Evolutionary conservation across 2,329 filamentous ascomycete species (phyloP), one percentile per base, ranked within the genome.

Genomic region (Lasiodiplodia sp.): DNA sequence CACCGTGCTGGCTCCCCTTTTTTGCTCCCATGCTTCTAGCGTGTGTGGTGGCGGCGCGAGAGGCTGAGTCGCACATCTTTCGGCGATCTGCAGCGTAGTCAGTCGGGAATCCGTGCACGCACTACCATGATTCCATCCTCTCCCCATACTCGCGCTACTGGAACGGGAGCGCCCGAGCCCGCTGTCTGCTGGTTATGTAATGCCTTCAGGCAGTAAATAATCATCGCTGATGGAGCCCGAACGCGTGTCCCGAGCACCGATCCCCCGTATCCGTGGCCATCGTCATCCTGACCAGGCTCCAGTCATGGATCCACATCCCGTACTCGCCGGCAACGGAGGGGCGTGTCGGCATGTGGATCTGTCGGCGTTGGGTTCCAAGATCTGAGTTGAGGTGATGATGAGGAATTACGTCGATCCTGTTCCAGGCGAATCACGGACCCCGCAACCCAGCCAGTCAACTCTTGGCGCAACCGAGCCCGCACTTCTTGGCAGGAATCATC

Each of bases 61-160:
- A 8, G 38, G 57, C 38, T 12, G 23, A 25, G 12, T 47, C 57
- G 57, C 23, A 25, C 58, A 31, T 31, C 40, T 31, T 44, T 28
- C 40, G 25, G 38, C 47, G 58, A 49, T 62, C 56, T 62, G 58
- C 58, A 34, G 57, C 23, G n/a, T 60, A 47, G 57, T 60, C 56
- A 60, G 57, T 11, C 23, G 21, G 21, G 34, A 47, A 44, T 60
- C 57, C 57, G 57, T 60, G 57, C 57, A 21, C 38, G 14, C 4
- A 10, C 57, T 60, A 47, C 25, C 57, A 60, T 62, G 57, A 62
- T 12, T 49, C 57, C 57, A 62, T 62, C 58, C 58, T 62, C 58
- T 49, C 58, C 58, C 58, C 58, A 62, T 62, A 11, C n/a, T 62
- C 47, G 58, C 58, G 21, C 58, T 25, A 62, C 47, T 28, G 44